Conservation (phyloP, 345 rosid genomes). For the Eucalyptus curtisii region DNA sequence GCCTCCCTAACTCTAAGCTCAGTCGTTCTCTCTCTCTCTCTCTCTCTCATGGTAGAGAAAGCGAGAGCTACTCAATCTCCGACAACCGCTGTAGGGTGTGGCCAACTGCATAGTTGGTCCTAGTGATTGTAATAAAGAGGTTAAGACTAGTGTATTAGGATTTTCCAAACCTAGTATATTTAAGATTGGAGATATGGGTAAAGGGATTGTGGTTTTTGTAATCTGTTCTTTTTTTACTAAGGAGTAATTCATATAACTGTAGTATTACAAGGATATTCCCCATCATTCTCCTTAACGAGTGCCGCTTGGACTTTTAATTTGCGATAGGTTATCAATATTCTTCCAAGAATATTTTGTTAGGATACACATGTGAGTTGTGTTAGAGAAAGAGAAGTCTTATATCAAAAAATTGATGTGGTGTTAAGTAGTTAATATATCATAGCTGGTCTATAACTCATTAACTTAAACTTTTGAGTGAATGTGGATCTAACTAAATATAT, state of each 20-base stretch:
- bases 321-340: not conserved
- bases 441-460: fast-evolving
- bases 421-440: no score
- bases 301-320: not conserved
- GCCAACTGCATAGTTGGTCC: no score
- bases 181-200: not conserved
- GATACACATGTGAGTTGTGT: no score
- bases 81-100: no score
- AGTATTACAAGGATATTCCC: not conserved
- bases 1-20: not conserved
- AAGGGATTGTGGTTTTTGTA: not conserved
- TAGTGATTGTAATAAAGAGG: not conserved
- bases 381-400: no score
- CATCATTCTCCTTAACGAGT: not conserved
- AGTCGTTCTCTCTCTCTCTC: no score
- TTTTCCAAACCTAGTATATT: not conserved
- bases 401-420: no score
- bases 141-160: not conserved
- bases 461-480: no score
- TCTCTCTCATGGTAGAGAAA: not conserved
- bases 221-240: not conserved
- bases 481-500: no score
- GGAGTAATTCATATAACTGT: not conserved
- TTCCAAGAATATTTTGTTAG: not conserved
- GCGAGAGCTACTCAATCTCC: not conserved